Evolutionary conservation across 2,329 filamentous ascomycete species (phyloP), one percentile per base, ranked within the genome.

Genomic region (Endoconidiophora laricicola): DNA sequence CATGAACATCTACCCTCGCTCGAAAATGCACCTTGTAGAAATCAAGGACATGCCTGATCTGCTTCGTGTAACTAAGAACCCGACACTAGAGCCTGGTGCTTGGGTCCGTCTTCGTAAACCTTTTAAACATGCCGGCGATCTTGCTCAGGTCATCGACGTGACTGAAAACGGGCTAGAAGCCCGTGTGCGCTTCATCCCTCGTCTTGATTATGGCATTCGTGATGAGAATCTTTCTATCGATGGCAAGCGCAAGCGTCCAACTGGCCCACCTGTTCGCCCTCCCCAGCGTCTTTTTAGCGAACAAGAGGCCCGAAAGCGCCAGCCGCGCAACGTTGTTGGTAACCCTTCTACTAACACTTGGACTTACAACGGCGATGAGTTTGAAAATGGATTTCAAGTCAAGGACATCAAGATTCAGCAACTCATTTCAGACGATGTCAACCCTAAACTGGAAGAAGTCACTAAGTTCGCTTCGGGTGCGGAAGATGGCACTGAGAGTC

Each of bases 31-130:
- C 42, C 70, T 96, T 47, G 86, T 98, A 40, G 86, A 91, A 45
- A 87, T 96, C 59, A 94, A 94, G 63, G 91, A 98, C 65, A 94
- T 95, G 81, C 90, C 91, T 1, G 91, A 96, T 65, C 74, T 98
- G n/a, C 72, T 98, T 16, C 79, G 87, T 47, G 86, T 94, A 24
- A 81, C 79, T 54, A 94, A 94, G 68, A 90, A 83, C 2, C 84
- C 87, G 44, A 79, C 80, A 23, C 70, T 98, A 33, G 79, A 91
- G 58, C 83, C 83, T 7, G 90, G 90, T 55, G 86, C 86, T 37
- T 98, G 91, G 75, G 90, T 96, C 47, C 86, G 91, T 55, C 79
- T 96, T 55, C 81, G 79, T 62, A 78, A 85, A 49, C 80, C 79
- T 2, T 74, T 81, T 42, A 83, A 88, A 61, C 93, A 98, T 65